A percentile compares a stretch with the other conserved stretches of the same genome.
These are phyloP conservation scores for Phytophthora syringae DNA, from an alignment of 352 stramenopile genomes.

Conservation along the genomic window DNA sequence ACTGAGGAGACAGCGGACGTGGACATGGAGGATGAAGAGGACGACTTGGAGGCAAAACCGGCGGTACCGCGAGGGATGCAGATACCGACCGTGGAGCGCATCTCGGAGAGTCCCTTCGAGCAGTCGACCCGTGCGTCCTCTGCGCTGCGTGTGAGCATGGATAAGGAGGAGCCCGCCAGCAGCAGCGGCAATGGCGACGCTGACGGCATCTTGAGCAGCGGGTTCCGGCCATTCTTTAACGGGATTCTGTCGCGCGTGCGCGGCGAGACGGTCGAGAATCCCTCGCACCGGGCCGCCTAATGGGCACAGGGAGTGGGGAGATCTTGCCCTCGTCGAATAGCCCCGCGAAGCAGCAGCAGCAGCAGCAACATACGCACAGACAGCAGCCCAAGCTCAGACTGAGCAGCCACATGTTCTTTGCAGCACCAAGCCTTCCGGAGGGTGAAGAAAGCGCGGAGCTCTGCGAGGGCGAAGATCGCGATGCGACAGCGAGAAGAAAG, in stretches of 20 bases:
- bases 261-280: constrained; percentile 43
- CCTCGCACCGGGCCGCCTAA: constrained; percentile 35
- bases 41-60: constrained; percentile 35
- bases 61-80: constrained; percentile 26
- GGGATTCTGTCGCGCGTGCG: constrained; percentile 50
- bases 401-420: constrained; percentile 31
- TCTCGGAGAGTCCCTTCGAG: constrained; percentile 39
- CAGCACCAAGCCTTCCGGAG: background rate
- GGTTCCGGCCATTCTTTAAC: constrained; percentile 48
- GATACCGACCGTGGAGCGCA: constrained; percentile 37
- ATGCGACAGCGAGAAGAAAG: constrained; percentile 7
- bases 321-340: constrained; percentile 46
- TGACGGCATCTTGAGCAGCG: constrained; percentile 2
- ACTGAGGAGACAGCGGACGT: constrained; percentile 41
- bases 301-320: constrained; percentile 36
- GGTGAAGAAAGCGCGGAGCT: background rate
- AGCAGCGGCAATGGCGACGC: background rate
- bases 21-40: constrained; percentile 46
- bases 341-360: constrained; percentile 43
- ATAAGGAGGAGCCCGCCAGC: constrained; percentile 26
- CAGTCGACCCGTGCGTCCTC: constrained; percentile 37
- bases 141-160: constrained; percentile 25
- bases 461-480: constrained; percentile 14
- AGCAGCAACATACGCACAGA: constrained; percentile 39
- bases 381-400: constrained; percentile 37